Percentiles rank a stretch among this genome's conserved stretches.
These are phyloP conservation scores for Kluyveromyces wickerhamii DNA, from an alignment of 805 yeast genomes.

Conservation along the genomic window DNA sequence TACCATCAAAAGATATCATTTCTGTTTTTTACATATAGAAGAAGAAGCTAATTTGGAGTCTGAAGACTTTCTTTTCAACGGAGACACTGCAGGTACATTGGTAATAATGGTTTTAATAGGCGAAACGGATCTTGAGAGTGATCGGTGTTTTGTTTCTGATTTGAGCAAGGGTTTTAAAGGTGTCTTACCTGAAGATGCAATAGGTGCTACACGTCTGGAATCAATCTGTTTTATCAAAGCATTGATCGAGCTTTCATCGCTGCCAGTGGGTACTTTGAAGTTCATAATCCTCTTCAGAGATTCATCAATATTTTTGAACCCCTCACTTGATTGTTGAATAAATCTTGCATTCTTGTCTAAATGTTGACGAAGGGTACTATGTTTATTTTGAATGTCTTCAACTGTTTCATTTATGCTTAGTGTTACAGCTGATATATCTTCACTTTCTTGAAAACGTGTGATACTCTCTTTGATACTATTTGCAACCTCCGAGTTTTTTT, in stretches of 20 bases:
- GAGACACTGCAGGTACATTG: constrained; percentile 4
- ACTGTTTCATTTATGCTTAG: constrained; percentile 14
- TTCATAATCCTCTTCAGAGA: constrained; percentile 7
- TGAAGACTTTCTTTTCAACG: constrained; percentile 6
- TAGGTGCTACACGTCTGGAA: constrained; percentile 11
- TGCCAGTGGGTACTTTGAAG: constrained; percentile 1
- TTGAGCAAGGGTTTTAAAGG: constrained; percentile 10
- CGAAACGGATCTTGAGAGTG: constrained; percentile 7
- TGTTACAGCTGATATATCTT: constrained; percentile 10
- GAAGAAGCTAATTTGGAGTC: not conserved
- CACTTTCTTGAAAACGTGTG: constrained; percentile 12
- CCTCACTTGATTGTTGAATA: constrained; percentile 8
- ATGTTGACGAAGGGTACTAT: constrained; percentile 7
- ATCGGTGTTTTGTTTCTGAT: constrained; percentile 1
- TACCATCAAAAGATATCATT: not conserved
- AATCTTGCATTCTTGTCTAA: constrained; percentile 6
- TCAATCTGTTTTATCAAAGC: constrained; percentile 10
- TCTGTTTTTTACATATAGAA: not conserved
- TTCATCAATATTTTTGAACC: constrained; percentile 8
- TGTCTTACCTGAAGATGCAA: constrained; percentile 15
- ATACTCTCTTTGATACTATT: constrained; percentile 14
- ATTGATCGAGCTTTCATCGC: constrained; percentile 7
- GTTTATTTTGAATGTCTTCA: constrained; percentile 14
- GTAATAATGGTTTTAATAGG: constrained; percentile 7
- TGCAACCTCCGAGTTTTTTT: constrained; percentile 13